phyloP scores from a whole-genome alignment of 2,329 filamentous ascomycete species.

The Venturia nashicola region DNA sequence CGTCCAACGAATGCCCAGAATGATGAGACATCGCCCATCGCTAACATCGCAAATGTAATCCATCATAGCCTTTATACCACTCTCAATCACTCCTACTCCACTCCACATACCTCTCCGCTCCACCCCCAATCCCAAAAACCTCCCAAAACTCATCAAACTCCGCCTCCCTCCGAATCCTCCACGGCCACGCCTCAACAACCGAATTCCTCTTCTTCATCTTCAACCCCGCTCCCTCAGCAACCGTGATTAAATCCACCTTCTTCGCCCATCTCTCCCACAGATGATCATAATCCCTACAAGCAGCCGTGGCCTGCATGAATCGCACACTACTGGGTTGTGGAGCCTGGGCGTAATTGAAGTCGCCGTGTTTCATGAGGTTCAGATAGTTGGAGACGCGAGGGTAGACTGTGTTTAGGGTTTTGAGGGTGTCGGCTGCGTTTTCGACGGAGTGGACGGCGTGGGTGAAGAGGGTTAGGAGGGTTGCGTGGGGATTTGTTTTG shows the following conservation, averaged over 20 bases:
- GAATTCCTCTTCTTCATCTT: slow-evolving; percentile 20
- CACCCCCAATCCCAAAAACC: not conserved
- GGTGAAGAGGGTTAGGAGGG: slow-evolving; percentile 30
- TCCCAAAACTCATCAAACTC: slow-evolving; percentile 21
- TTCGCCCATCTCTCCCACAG: slow-evolving; percentile 12
- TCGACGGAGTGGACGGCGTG: slow-evolving; percentile 21
- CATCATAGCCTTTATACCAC: too few relatives aligned
- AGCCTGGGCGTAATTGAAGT: slow-evolving; percentile 8
- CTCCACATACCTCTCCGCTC: not conserved
- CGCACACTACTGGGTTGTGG: slow-evolving; percentile 10
- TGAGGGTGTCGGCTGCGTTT: slow-evolving; percentile 5
- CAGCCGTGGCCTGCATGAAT: slow-evolving; percentile 10
- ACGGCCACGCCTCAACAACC: slow-evolving; percentile 24
- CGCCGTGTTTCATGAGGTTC: not conserved
- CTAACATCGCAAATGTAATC: too few relatives aligned
- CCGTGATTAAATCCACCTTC: slow-evolving; percentile 7
- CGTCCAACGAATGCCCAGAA: too few relatives aligned
- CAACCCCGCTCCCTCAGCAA: slow-evolving; percentile 11
- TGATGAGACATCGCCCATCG: too few relatives aligned
- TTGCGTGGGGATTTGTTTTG: slow-evolving; percentile 26
- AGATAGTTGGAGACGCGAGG: not conserved
- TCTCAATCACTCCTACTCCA: not conserved
- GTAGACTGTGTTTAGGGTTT: not conserved
- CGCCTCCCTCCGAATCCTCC: slow-evolving; percentile 15
- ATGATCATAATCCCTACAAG: slow-evolving; percentile 9